Evolutionary conservation across 352 stramenopile species (phyloP), one percentile per base, ranked within the genome.

Genomic region (Phytophthora chlamydospora): DNA sequence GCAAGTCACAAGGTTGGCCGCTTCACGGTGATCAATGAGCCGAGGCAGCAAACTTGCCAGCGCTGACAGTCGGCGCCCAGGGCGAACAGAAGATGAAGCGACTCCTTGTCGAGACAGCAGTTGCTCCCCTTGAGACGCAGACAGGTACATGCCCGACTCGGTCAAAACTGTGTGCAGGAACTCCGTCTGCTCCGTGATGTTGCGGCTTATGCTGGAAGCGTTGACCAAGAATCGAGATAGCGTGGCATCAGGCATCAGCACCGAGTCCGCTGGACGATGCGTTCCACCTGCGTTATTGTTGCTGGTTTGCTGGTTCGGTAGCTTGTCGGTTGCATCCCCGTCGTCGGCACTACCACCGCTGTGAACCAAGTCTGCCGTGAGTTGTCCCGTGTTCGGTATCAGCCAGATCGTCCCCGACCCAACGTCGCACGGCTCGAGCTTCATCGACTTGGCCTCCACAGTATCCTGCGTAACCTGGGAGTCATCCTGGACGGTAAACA

Each of bases 131-230:
- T 94, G 85, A 3, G 58, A 31, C 2, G 79, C 75, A 3, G 85
- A 90, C 43, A 96, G 83, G 62, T 84, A 78, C 16, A 90, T 66
- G 29, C 89, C 79, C 2, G 79, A 85, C 31, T 88, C 71, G 1
- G 73, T 62, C 12, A 90, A 40, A 7, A 87, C 72, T 5, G 68
- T 70, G 24, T 79, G 48, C 1, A 93, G 66, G 31, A 95, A 87
- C 5, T 91, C 80, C 1, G 54, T 62, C 57, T 89, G 80, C 49
- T 89, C 77, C 0, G 62, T 73, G 7, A 62, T 58, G 52, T 82
- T 83, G 8, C 61, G 71, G 31, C 73, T 85, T 35, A 80, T 60
- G n/a, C 66, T 80, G 9, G 80, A 61, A 0, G 72, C 63, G 11
- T 79, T 87, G 1, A 72, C 11, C 13, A 89, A 53, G 4, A 89